Base-by-base conservation (phyloP, 768 basidiomycete species). In the Lepiota subincarnata region DNA sequence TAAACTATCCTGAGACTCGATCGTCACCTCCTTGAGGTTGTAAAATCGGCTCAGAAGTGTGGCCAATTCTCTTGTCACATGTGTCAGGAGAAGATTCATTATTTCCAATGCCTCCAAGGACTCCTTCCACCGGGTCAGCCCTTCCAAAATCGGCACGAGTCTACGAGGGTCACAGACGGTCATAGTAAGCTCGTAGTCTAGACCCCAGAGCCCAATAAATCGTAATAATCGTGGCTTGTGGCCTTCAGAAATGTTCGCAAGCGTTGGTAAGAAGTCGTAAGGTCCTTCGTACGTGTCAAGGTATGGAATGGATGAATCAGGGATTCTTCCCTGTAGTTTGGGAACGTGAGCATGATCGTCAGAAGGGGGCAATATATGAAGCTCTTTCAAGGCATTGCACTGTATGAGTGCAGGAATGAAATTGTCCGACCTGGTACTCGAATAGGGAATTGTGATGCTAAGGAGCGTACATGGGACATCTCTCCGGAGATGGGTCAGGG, bases 311-410 rank as follows among this genome's bases (percentile, higher is more conserved):
- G 49, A 34, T 10, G 59, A 56, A 10, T 56, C n/a, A n/a, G 59
- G 53, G 14, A 67, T 24, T 14, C 19, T 50, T 1, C 26, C 35
- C 3, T 59, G 48, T 2, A 66, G 48, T 6, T 49, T 55, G 6
- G 62, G 44, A 40, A 64, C 62, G 7, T 44, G 59, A 8, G 48
- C 52, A 18, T 56, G 41, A n/a, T 64, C 64, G 16, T 64, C 62
- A 2, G 59, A 52, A n/a, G 70, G 67, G 19, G 63, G 59, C 45
- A 70, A 59, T n/a, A 71, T 62, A 36, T 64, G 63, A 10, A 73
- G 57, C 14, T 68, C 62, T 26, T 66, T 58, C 8, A 73, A 34
- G 7, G 28, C 41, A 7, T 18, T 13, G 11, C 24, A 31, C 7
- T 40, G 39, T 6, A 34, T 34, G 40, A 50, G 50, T 5, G 50